Percentiles rank a stretch among this genome's conserved stretches.
Conservation (phyloP, 2,329 filamentous ascomycete genomes). For the Aureobasidium vineae region DNA sequence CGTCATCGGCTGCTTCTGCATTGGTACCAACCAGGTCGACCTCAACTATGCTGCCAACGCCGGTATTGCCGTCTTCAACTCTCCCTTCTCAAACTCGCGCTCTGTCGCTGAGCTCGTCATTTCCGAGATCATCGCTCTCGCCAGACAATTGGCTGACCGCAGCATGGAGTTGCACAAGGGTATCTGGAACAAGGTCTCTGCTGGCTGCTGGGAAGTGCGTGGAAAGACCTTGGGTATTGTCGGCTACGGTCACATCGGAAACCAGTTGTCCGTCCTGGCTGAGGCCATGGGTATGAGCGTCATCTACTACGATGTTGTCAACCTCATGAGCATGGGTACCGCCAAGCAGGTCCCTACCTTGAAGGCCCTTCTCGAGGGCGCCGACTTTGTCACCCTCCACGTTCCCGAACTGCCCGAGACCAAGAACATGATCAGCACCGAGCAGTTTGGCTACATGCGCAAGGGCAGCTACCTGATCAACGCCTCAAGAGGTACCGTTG, state of each 20-base stretch:
- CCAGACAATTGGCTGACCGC: slow-evolving; percentile 88
- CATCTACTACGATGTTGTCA: slow-evolving; percentile 94
- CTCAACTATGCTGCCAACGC: slow-evolving; percentile 76
- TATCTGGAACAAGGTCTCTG: slow-evolving; percentile 97
- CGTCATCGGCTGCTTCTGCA: slow-evolving; percentile 97
- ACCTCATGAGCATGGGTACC: slow-evolving; percentile 90
- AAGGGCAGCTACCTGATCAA: slow-evolving; percentile 92
- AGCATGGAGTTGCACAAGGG: slow-evolving; percentile 92
- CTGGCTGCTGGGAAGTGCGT: slow-evolving; percentile 95
- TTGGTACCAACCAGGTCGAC: slow-evolving; percentile 94
- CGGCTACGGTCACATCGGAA: slow-evolving; percentile 96
- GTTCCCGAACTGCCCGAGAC: slow-evolving; percentile 94
- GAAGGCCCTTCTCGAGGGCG: slow-evolving; percentile 69
- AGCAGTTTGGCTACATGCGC: slow-evolving; percentile 86
- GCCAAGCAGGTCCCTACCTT: slow-evolving; percentile 78
- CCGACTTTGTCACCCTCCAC: slow-evolving; percentile 93
- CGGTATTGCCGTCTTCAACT: slow-evolving; percentile 98
- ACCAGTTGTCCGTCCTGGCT: slow-evolving; percentile 89
- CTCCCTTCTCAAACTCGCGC: slow-evolving; percentile 95
- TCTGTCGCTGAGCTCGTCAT: slow-evolving; percentile 97
- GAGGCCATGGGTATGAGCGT: slow-evolving; percentile 98
- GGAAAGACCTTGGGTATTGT: slow-evolving; percentile 97
- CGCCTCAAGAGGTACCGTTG: slow-evolving; percentile 87
- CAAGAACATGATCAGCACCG: slow-evolving; percentile 80
- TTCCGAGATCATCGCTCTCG: slow-evolving; percentile 85